Percentiles rank a stretch among this genome's conserved stretches.
These are phyloP conservation scores for Trichoderma sp. DNA, from an alignment of 2,329 filamentous ascomycete genomes.

Conservation along the genomic window DNA sequence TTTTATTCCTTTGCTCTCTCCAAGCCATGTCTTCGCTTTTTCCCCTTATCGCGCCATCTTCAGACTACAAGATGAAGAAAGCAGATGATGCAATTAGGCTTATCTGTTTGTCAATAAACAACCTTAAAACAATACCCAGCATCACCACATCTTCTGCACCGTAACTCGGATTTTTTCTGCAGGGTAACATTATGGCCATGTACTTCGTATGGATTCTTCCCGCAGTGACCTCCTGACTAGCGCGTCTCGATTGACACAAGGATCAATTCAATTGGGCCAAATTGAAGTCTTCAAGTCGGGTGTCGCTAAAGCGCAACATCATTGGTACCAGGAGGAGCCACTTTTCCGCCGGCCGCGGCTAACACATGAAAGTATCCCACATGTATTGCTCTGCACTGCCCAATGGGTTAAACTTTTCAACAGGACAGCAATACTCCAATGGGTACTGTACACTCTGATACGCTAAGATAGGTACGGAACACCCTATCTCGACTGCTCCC, in stretches of 20 bases:
- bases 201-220: neutral
- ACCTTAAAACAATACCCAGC: neutral
- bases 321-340: neutral
- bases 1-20: neutral
- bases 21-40: neutral
- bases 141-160: neutral
- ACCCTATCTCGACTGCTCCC: constrained; percentile 15
- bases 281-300: neutral
- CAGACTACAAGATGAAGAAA: neutral
- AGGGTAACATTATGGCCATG: neutral
- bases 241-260: constrained; percentile 10
- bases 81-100: neutral
- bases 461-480: constrained; percentile 12
- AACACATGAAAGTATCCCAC: neutral
- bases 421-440: neutral
- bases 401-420: constrained; percentile 18
- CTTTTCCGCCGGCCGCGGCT: neutral
- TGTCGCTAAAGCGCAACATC: constrained; percentile 7
- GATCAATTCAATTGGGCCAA: neutral
- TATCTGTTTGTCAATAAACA: neutral
- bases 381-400: neutral
- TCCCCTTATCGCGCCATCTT: neutral
- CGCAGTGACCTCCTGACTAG: constrained; percentile 8
- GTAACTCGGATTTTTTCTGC: neutral
- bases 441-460: neutral